These are phyloP conservation scores for Mortierella sp. DNA, from an alignment of 371 early-diverging fungal species.

Conservation along the genomic window DNA sequence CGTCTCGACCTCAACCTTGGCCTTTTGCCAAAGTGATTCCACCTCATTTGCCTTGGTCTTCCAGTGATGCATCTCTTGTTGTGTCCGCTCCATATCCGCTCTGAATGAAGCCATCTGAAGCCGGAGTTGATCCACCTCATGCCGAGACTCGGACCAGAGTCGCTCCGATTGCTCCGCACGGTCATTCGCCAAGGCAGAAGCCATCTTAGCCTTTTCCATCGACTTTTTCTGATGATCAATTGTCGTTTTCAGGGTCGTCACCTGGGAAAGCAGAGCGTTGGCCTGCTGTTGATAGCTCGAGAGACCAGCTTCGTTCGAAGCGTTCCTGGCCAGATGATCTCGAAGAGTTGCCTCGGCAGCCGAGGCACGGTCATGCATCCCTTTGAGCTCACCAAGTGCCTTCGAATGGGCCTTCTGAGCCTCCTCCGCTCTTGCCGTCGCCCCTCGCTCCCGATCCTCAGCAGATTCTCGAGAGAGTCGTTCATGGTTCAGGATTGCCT, in stretches of 20 bases:
- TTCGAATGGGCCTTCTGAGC: constrained; percentile 62
- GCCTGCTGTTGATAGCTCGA: constrained; percentile 46
- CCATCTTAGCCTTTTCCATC: constrained; percentile 53
- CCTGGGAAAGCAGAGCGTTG: constrained; percentile 34
- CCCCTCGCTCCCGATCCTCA: constrained; percentile 60
- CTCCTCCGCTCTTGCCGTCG: constrained; percentile 64
- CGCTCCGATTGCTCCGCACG: constrained; percentile 54
- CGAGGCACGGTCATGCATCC: constrained; percentile 58
- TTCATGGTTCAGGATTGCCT: constrained; percentile 60
- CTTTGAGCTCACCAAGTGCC: constrained; percentile 58
- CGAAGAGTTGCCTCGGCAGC: constrained; percentile 58
- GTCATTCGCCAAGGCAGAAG: constrained; percentile 52
- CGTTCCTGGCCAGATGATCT: constrained; percentile 52
- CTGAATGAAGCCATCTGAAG: constrained; percentile 29
- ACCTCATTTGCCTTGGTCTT: constrained; percentile 38
- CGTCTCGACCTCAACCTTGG: constrained; percentile 47
- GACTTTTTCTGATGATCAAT: constrained; percentile 55
- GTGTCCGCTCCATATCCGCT: constrained; percentile 37
- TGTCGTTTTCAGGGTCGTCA: constrained; percentile 44
- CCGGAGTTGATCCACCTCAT: constrained; percentile 38
- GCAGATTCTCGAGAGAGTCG: constrained; percentile 55
- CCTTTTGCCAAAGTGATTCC: constrained; percentile 46
- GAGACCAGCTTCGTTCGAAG: constrained; percentile 50
- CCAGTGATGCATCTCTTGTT: constrained; percentile 45
- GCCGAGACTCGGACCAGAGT: constrained; percentile 52